phyloP scores from a whole-genome alignment of 108 stramenopile genomes.

The Seminavis robusta region DNA sequence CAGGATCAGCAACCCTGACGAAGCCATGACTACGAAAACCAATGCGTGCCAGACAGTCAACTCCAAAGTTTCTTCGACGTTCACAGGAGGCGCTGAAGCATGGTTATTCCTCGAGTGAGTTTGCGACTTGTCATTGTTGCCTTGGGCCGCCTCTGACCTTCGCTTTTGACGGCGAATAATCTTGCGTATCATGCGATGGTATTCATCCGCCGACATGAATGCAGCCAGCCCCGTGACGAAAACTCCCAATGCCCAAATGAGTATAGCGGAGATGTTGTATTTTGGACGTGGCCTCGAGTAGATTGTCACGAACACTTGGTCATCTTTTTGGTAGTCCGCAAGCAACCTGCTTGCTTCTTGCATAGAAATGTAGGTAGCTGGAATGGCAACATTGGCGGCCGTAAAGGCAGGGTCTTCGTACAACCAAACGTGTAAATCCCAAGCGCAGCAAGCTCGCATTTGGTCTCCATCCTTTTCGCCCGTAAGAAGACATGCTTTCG shows the following conservation, averaged over 20 bases:
- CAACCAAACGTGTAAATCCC: constrained; percentile 72
- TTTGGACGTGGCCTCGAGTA: constrained; percentile 46
- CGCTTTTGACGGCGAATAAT: constrained; percentile 2
- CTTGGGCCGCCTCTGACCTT: constrained; percentile 1
- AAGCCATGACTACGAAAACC: constrained; percentile 76
- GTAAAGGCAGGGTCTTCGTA: constrained; percentile 36
- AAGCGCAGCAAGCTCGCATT: constrained; percentile 82
- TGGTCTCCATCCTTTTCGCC: constrained; percentile 16
- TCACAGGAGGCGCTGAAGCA: background rate
- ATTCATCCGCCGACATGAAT: constrained; percentile 51
- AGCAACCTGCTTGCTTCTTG: constrained; percentile 47
- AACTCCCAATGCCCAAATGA: constrained; percentile 76
- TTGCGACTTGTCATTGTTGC: constrained; percentile 10
- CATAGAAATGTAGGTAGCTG: constrained; percentile 63
- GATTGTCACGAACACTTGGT: constrained; percentile 5
- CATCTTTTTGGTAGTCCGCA: background rate
- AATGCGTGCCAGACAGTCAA: constrained; percentile 75
- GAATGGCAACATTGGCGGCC: constrained; percentile 31
- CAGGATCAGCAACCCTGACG: constrained; percentile 68
- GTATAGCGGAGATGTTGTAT: constrained; percentile 48
- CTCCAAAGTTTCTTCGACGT: constrained; percentile 61
- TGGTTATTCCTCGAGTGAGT: too few relatives aligned
- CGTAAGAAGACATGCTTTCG: constrained; percentile 71
- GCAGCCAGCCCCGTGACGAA: constrained; percentile 58
- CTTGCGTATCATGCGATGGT: constrained; percentile 25